Base-by-base conservation (phyloP, 306 rosid genomes). In the Boehmeria nivea region DNA sequence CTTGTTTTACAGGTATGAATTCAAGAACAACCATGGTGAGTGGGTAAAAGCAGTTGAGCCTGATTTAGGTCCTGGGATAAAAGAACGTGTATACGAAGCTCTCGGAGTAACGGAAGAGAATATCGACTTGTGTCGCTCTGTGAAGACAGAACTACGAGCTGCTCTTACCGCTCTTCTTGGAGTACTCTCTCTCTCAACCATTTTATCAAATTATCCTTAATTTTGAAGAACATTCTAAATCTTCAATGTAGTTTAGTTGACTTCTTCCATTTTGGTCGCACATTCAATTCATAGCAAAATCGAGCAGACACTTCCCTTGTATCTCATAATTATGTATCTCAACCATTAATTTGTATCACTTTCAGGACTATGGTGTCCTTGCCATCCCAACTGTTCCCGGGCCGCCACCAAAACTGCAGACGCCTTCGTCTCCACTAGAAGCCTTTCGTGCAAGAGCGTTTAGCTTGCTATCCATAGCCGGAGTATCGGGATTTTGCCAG, bases 401-500 rank as follows among this genome's bases (percentile, higher is more conserved):
- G 12, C 72, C 83, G 42, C 99, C 99, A 36, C 99, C 96, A 48
- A 87, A 83, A 69, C 70, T 76, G 34, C 76, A 60, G 59, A 77
- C 80, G 44, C 69, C 72, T 44, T 8, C 82, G 68, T 56, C 72
- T 15, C 67, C 70, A 16, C 70, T 82, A 20, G 93, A 75, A 22
- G 23, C 27, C n/a, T 82, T 78, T 47, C 95, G 83, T 31, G 81
- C 77, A 17, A 79, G 64, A 61, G 89, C 89, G 36, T 82, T 78
- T 65, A 75, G 89, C 77, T 69, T 91, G 71, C 80, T 78, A 16
- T 84, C 99, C 57, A 77, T 91, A 66, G 95, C 83, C 38, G 96
- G 87, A 49, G 87, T 87, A 43, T 87, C 99, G 21, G 96, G 96
- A 60, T 79, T 84, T 63, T 87, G 96, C 67, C 99, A 91, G 89